Evolutionary conservation across 257 asterid species (phyloP).

Genomic region (Fraxinus excelsior): DNA sequence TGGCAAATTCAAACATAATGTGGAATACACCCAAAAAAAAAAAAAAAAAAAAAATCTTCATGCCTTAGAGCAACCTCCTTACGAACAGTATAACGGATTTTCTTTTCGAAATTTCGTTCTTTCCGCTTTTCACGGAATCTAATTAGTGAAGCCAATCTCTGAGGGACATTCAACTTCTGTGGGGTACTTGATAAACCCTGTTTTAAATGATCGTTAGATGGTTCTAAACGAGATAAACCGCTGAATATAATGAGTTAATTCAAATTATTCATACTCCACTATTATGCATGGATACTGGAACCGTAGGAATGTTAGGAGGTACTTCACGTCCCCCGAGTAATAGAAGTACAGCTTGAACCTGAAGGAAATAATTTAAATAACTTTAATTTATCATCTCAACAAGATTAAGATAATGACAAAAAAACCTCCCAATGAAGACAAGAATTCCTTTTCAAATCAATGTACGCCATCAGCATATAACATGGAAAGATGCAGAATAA

Average conservation of each 20-base stretch:
- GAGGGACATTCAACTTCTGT: conserved; percentile 62
- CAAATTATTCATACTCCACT: conserved; percentile 48
- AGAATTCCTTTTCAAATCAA: too few species aligned
- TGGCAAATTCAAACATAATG: neutral
- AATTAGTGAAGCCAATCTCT: conserved; percentile 65
- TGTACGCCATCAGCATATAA: neutral
- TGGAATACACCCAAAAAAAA: neutral
- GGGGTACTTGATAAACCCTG: conserved; percentile 56
- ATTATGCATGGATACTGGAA: conserved; percentile 43
- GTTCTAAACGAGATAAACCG: conserved; percentile 10
- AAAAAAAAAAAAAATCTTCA: too few species aligned
- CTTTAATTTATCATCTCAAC: neutral
- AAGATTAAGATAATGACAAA: neutral
- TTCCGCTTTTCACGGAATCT: conserved; percentile 77
- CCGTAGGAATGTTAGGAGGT: conserved; percentile 52
- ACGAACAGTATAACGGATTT: conserved; percentile 77
- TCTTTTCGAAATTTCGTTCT: conserved; percentile 77
- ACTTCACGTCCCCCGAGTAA: conserved; percentile 78
- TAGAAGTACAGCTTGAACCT: conserved; percentile 86
- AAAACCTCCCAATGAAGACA: too few species aligned
- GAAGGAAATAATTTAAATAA: conserved; percentile 28
- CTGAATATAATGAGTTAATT: neutral
- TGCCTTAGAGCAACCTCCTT: conserved; percentile 82
- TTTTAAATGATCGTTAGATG: conserved; percentile 8
- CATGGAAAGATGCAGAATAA: neutral